Percentiles rank a stretch among this genome's conserved stretches.
phyloP scores from a whole-genome alignment of 192 early-diverging fungal genomes.

The Podila epicladia region DNA sequence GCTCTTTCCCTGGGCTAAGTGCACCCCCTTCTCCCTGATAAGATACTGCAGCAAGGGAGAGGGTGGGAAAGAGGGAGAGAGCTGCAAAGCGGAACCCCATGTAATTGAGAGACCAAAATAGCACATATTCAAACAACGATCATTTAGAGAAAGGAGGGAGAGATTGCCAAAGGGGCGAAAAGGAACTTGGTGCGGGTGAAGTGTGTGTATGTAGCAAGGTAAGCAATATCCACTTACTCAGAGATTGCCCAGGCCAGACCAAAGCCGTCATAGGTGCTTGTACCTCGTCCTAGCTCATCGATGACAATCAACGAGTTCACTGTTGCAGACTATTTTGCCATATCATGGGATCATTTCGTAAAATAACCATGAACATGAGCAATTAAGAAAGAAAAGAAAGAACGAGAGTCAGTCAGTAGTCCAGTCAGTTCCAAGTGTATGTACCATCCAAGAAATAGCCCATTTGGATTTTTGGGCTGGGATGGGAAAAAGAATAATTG shows the following conservation, averaged over 20 bases:
- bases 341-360: too few relatives aligned
- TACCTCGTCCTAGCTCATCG: conserved; percentile 96
- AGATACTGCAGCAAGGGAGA: too few relatives aligned
- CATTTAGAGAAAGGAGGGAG: too few relatives aligned
- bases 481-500: neutral
- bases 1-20: too few relatives aligned
- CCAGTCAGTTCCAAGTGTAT: neutral
- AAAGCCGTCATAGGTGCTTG: conserved; percentile 98
- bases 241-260: conserved; percentile 98
- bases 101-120: too few relatives aligned
- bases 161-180: neutral
- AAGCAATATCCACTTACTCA: conserved; percentile 66
- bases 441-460: too few relatives aligned
- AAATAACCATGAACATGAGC: too few relatives aligned
- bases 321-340: conserved; percentile 71
- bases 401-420: neutral
- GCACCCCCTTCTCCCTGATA: too few relatives aligned
- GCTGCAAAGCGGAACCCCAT: too few relatives aligned
- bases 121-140: too few relatives aligned
- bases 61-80: too few relatives aligned
- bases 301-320: conserved; percentile 90
- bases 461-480: neutral
- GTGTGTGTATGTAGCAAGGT: neutral
- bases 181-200: neutral
- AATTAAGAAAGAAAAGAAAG: neutral